Evolutionary conservation across 768 basidiomycete genomes (phyloP).

Genomic region (Lactarius vividus): DNA sequence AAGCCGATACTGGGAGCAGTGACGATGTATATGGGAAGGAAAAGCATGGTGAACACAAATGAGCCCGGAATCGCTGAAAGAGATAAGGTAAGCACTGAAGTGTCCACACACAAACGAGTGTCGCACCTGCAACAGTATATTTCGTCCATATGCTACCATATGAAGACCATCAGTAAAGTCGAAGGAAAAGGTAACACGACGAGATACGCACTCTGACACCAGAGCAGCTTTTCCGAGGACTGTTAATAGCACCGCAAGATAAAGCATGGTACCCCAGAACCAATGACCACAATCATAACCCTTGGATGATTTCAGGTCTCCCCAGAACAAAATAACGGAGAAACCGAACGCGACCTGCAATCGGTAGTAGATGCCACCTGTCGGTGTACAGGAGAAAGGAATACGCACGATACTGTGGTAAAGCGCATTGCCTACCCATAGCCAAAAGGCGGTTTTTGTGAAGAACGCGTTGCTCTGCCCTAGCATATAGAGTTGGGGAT

Average conservation of each 20-base stretch:
- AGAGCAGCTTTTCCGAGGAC: constrained; percentile 97
- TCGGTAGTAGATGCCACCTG: constrained; percentile 2
- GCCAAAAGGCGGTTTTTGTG: constrained; percentile 86
- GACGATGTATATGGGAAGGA: constrained; percentile 86
- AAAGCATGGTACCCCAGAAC: constrained; percentile 99
- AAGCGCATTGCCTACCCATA: constrained; percentile 86
- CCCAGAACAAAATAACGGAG: constrained; percentile 89
- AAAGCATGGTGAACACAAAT: constrained; percentile 94
- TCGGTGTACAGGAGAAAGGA: neutral
- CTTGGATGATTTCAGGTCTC: constrained; percentile 75
- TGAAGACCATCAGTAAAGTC: constrained; percentile 10
- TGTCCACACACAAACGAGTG: neutral
- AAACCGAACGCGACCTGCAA: constrained; percentile 80
- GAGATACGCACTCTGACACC: constrained; percentile 84
- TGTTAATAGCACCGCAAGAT: constrained; percentile 88
- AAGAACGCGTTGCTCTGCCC: constrained; percentile 96
- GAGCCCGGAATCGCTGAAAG: constrained; percentile 89
- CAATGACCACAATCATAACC: constrained; percentile 92
- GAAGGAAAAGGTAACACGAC: constrained; percentile 5
- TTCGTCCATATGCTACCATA: constrained; percentile 92
- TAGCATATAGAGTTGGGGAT: constrained; percentile 92
- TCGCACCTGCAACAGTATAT: constrained; percentile 87
- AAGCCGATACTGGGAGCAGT: constrained; percentile 85
- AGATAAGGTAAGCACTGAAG: constrained; percentile 18
- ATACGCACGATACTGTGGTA: constrained; percentile 80